Evolutionary conservation across 1,284 basidiomycete genomes (phyloP).

Genomic region (Cerioporus squamosus): DNA sequence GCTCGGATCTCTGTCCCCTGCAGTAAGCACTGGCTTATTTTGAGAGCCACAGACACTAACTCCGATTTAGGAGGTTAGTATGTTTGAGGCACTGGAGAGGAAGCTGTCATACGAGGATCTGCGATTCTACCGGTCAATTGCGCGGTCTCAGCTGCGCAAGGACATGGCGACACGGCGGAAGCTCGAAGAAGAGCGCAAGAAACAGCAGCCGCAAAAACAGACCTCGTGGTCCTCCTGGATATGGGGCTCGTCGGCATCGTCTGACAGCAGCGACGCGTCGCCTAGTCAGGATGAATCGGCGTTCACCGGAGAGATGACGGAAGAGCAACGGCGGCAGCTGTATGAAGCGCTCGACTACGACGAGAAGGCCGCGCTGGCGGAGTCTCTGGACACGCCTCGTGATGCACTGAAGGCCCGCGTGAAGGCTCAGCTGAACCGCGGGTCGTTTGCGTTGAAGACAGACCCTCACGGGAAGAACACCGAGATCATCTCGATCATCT

Average conservation of each 20-base stretch:
- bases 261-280: conserved; percentile 13
- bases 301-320: conserved; percentile 79
- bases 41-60: neutral
- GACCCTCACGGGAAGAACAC: conserved; percentile 65
- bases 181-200: conserved; percentile 71
- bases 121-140: conserved; percentile 97
- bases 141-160: conserved; percentile 87
- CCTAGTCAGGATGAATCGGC: conserved; percentile 47
- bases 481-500: conserved; percentile 89
- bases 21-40: conserved; percentile 39
- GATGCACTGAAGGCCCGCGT: conserved; percentile 87
- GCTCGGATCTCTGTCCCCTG: conserved; percentile 56
- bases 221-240: conserved; percentile 84
- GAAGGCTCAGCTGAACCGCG: conserved; percentile 81
- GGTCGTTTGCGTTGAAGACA: conserved; percentile 81
- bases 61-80: conserved; percentile 58
- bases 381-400: conserved; percentile 71
- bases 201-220: conserved; percentile 50
- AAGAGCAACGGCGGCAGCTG: conserved; percentile 91
- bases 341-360: conserved; percentile 97
- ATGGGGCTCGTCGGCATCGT: conserved; percentile 62
- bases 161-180: conserved; percentile 75
- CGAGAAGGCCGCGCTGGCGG: conserved; percentile 76
- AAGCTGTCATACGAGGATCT: conserved; percentile 95
- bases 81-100: conserved; percentile 74